These are phyloP conservation scores for Silene vulgaris DNA, from an alignment of 179 eudicot species.

Conservation along the genomic window DNA sequence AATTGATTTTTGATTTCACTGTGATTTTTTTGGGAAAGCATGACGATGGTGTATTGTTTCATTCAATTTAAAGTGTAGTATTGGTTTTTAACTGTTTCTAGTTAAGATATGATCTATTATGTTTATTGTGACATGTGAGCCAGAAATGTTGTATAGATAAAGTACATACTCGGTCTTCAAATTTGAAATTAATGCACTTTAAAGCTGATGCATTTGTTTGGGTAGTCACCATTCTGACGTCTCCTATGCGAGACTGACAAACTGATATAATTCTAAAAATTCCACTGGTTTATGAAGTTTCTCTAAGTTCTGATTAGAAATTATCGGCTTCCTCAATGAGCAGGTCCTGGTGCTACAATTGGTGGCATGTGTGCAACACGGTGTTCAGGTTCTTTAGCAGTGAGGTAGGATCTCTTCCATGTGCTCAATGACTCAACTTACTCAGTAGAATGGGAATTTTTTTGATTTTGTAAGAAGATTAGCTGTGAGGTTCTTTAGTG, in stretches of 20 bases:
- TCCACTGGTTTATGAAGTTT: not conserved
- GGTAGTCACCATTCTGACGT: not conserved
- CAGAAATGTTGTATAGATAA: too few species aligned
- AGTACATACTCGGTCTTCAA: too few species aligned
- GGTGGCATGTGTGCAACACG: conserved; percentile 99
- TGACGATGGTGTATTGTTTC: not conserved
- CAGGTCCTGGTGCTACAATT: conserved; percentile 99
- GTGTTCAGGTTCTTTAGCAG: conserved; percentile 98
- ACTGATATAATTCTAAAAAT: not conserved
- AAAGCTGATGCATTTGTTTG: too few species aligned
- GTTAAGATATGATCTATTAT: not conserved
- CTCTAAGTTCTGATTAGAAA: conserved; percentile 8
- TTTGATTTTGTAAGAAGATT: not conserved
- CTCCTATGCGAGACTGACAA: not conserved
- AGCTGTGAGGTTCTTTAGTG: too few species aligned
- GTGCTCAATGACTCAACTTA: conserved; percentile 3
- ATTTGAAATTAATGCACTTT: too few species aligned
- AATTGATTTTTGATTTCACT: not conserved
- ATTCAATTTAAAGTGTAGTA: not conserved
- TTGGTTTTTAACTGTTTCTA: not conserved
- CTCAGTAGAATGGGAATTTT: not conserved
- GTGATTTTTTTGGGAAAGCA: conserved; percentile 6
- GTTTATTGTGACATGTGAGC: not conserved
- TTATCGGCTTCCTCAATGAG: conserved; percentile 18
- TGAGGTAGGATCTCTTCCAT: conserved; percentile 48